These are phyloP conservation scores for Candolleomyces aberdarensis DNA, from an alignment of 768 basidiomycete genomes.

Conservation along the genomic window DNA sequence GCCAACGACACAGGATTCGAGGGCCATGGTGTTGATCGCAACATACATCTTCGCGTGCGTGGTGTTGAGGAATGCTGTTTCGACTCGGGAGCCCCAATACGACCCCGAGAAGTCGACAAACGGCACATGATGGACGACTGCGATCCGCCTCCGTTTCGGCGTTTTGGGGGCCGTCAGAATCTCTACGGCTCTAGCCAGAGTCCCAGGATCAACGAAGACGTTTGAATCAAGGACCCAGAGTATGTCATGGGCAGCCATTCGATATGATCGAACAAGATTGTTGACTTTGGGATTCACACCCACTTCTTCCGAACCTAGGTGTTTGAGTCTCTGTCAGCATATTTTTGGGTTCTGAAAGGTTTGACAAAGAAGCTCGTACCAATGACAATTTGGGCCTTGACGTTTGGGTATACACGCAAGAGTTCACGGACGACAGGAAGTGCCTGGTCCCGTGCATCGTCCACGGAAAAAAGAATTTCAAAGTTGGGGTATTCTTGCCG, in stretches of 20 bases:
- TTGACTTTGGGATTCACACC: slow-evolving; percentile 98
- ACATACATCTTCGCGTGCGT: slow-evolving; percentile 99
- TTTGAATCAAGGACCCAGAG: slow-evolving; percentile 99
- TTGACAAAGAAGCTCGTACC: slow-evolving; percentile 43
- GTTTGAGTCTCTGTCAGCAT: slow-evolving; percentile 1
- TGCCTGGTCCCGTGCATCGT: slow-evolving; percentile 86
- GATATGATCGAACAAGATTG: slow-evolving; percentile 86
- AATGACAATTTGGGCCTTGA: slow-evolving; percentile 70
- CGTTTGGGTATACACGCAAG: slow-evolving; percentile 71
- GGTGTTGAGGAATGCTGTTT: slow-evolving; percentile 94
- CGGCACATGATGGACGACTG: slow-evolving; percentile 93
- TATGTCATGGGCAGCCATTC: slow-evolving; percentile 79
- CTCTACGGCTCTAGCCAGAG: slow-evolving; percentile 83
- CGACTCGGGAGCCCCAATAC: slow-evolving; percentile 76
- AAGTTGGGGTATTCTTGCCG: slow-evolving; percentile 87
- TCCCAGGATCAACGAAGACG: slow-evolving; percentile 70
- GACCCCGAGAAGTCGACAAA: slow-evolving; percentile 74
- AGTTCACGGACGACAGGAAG: slow-evolving; percentile 79
- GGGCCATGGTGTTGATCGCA: slow-evolving; percentile 82
- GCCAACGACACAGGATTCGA: slow-evolving; percentile 95
- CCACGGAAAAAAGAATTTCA: slow-evolving; percentile 89
- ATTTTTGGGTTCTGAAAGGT: background rate
- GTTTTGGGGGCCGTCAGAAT: slow-evolving; percentile 45
- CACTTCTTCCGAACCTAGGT: slow-evolving; percentile 72
- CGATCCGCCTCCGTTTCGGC: slow-evolving; percentile 50